Percentiles rank a stretch among this genome's conserved stretches.
Conservation (phyloP, 2,329 filamentous ascomycete genomes). For the Trichoderma brevicompactum region DNA sequence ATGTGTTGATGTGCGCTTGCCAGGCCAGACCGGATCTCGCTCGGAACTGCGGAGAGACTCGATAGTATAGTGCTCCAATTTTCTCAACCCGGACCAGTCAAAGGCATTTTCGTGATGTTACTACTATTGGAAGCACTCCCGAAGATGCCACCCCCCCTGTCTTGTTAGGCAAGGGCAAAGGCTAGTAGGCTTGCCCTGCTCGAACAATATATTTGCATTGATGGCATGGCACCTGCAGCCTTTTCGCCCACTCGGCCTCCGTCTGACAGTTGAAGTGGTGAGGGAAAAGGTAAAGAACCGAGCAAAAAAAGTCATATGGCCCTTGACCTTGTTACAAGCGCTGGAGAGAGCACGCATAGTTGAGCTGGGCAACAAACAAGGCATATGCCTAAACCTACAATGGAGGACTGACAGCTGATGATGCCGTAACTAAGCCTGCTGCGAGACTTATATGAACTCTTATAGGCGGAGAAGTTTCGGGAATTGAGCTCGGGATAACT, state of each 20-base stretch:
- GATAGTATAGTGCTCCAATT: too few species aligned
- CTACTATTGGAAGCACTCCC: neutral
- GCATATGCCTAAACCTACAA: neutral
- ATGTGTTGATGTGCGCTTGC: neutral
- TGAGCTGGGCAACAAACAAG: neutral
- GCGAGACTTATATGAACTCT: neutral
- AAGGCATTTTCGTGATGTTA: neutral
- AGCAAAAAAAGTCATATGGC: neutral
- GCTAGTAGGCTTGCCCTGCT: neutral
- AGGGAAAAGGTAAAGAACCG: neutral
- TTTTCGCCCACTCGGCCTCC: neutral
- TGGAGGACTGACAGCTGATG: neutral
- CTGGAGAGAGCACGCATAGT: neutral
- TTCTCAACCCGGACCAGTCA: neutral
- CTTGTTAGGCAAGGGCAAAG: neutral
- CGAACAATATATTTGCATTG: neutral
- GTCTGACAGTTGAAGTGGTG: neutral
- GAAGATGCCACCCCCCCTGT: neutral
- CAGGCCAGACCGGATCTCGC: neutral
- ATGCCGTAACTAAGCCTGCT: neutral
- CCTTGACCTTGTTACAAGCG: conserved; percentile 1
- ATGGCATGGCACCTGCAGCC: neutral
- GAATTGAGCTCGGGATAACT: neutral
- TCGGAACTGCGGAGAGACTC: neutral
- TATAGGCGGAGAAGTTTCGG: neutral